Evolutionary conservation across 1,284 basidiomycete species (phyloP).

Genomic region (Kalmanozyma brasiliensis): DNA sequence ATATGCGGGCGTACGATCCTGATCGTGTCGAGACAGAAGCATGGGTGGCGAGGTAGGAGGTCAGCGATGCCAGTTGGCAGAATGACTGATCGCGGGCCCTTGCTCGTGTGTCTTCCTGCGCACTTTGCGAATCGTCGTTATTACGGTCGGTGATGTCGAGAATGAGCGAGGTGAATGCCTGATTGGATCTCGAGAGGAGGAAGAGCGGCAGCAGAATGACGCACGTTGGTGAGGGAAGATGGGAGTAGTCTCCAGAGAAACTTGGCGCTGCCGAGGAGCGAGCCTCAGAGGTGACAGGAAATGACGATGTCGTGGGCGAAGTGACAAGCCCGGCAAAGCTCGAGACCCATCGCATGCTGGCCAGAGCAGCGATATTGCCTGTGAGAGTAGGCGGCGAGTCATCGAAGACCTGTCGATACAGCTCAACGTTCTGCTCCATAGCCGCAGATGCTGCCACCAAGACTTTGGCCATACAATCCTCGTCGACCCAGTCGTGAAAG

Average conservation of each 20-base stretch:
- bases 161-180: constrained; percentile 44
- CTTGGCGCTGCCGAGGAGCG: constrained; percentile 12
- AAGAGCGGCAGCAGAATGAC: constrained; percentile 50
- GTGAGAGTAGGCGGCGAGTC: constrained; percentile 42
- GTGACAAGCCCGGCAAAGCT: constrained; percentile 31
- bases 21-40: constrained; percentile 49
- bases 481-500: constrained; percentile 53
- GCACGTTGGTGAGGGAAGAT: constrained; percentile 34
- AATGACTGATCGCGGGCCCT: constrained; percentile 34
- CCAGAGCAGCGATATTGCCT: constrained; percentile 32
- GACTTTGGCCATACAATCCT: constrained; percentile 48
- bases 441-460: constrained; percentile 29
- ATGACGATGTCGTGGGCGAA: constrained; percentile 9
- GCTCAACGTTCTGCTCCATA: constrained; percentile 28
- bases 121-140: neutral
- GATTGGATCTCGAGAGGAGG: constrained; percentile 51
- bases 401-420: constrained; percentile 39
- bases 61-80: constrained; percentile 45
- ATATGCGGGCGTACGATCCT: constrained; percentile 43
- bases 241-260: constrained; percentile 26
- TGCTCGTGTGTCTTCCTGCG: constrained; percentile 2
- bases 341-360: constrained; percentile 46
- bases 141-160: constrained; percentile 22
- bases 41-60: constrained; percentile 57
- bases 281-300: constrained; percentile 3